These are phyloP conservation scores for Globisporangium echinulatum DNA, from an alignment of 352 stramenopile species.

Conservation along the genomic window DNA sequence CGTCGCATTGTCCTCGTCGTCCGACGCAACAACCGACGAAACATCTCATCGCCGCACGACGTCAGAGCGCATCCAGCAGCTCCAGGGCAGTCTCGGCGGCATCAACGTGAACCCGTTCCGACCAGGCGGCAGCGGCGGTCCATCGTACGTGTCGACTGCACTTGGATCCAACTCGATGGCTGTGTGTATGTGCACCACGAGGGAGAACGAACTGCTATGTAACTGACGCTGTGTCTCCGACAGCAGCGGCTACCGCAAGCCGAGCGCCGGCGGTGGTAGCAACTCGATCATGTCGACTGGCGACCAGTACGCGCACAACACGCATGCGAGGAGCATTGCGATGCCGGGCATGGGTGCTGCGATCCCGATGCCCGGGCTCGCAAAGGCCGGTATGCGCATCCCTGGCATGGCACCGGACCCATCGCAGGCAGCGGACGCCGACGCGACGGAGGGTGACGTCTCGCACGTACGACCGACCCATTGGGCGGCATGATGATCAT, in stretches of 20 bases:
- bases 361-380: constrained; percentile 78
- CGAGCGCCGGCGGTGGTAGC: constrained; percentile 21
- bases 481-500: no score
- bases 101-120: constrained; percentile 85
- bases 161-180: no score
- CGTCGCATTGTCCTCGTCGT: neutral
- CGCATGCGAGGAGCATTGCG: constrained; percentile 55
- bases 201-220: no score
- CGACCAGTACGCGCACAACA: constrained; percentile 73
- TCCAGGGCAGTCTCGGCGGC: constrained; percentile 72
- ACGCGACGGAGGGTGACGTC: constrained; percentile 30
- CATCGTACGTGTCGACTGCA: neutral
- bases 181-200: no score
- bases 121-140: constrained; percentile 21
- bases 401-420: constrained; percentile 45
- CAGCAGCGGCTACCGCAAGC: constrained; percentile 34
- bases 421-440: constrained; percentile 20
- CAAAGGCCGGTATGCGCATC: constrained; percentile 57
- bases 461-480: constrained; percentile 43
- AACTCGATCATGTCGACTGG: constrained; percentile 79
- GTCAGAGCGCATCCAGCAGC: constrained; percentile 60
- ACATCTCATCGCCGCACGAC: constrained; percentile 18
- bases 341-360: constrained; percentile 80
- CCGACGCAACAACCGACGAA: constrained; percentile 6
- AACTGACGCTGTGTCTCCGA: no score